These are phyloP conservation scores for Hymenoscyphus scutula DNA, from an alignment of 2,329 filamentous ascomycete species.

Conservation along the genomic window DNA sequence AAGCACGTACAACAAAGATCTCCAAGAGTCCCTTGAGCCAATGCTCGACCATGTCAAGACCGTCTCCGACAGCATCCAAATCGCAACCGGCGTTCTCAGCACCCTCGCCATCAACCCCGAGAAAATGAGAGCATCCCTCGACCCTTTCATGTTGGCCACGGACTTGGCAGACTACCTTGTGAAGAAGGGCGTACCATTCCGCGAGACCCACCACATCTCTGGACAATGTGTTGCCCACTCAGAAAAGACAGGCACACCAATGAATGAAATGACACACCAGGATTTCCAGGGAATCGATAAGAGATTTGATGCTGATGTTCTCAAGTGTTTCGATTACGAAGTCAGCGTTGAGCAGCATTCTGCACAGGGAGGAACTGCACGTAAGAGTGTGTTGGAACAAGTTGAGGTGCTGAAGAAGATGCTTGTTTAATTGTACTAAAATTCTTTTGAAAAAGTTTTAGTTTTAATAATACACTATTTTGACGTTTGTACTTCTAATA, in stretches of 20 bases:
- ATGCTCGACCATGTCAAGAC: conserved; percentile 83
- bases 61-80: conserved; percentile 75
- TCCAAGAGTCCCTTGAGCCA: conserved; percentile 87
- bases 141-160: conserved; percentile 73
- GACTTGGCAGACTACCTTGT: conserved; percentile 65
- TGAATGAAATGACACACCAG: conserved; percentile 66
- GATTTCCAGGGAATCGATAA: conserved; percentile 67
- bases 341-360: conserved; percentile 76
- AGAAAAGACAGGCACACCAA: conserved; percentile 63
- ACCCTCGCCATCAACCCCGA: conserved; percentile 69
- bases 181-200: conserved; percentile 69
- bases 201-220: conserved; percentile 77
- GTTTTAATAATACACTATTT: not conserved
- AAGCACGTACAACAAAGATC: conserved; percentile 86
- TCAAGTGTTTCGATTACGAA: conserved; percentile 75
- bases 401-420: conserved; percentile 49
- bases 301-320: conserved; percentile 70
- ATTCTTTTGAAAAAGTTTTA: not conserved
- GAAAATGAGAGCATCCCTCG: conserved; percentile 75
- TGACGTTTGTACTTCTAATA: conserved; percentile 3
- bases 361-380: conserved; percentile 76
- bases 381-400: conserved; percentile 63
- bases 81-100: conserved; percentile 75
- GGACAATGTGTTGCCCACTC: conserved; percentile 70
- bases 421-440: conserved; percentile 10